These are phyloP conservation scores for Rosa persica DNA, from an alignment of 306 rosid species.

Conservation along the genomic window DNA sequence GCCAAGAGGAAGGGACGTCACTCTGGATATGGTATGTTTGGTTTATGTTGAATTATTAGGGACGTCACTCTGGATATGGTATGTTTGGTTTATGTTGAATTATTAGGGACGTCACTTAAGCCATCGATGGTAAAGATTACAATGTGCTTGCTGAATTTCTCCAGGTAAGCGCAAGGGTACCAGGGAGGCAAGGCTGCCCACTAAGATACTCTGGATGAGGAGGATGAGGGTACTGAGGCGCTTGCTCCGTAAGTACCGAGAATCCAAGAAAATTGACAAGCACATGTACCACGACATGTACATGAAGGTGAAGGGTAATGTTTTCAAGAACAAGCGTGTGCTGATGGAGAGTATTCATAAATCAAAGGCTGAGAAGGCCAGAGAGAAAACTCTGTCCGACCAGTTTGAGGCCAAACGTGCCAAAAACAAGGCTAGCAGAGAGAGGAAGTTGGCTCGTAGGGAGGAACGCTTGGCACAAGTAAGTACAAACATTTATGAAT, in stretches of 20 bases:
- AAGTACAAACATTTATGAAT: neutral
- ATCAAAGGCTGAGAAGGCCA: constrained; percentile 53
- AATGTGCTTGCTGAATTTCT: neutral
- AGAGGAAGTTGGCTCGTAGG: constrained; percentile 46
- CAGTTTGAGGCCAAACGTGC: constrained; percentile 54
- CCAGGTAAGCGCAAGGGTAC: constrained; percentile 67
- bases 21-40: constrained; percentile 79
- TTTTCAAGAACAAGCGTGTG: constrained; percentile 52
- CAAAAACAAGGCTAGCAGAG: constrained; percentile 53
- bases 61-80: constrained; percentile 97
- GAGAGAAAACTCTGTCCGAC: constrained; percentile 46
- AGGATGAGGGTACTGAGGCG: constrained; percentile 53
- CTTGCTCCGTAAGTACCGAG: constrained; percentile 49
- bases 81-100: constrained; percentile 3
- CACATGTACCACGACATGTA: constrained; percentile 58
- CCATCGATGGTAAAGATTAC: neutral
- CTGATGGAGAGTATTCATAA: constrained; percentile 57
- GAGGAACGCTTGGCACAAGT: constrained; percentile 50
- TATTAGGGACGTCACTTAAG: neutral
- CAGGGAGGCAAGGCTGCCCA: constrained; percentile 61
- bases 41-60: constrained; percentile 30
- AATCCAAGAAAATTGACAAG: constrained; percentile 46
- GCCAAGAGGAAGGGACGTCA: constrained; percentile 98
- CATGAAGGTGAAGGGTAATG: constrained; percentile 56
- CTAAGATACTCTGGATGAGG: constrained; percentile 61